Conservation (phyloP, 345 rosid species). For the Eucalyptus rudis region DNA sequence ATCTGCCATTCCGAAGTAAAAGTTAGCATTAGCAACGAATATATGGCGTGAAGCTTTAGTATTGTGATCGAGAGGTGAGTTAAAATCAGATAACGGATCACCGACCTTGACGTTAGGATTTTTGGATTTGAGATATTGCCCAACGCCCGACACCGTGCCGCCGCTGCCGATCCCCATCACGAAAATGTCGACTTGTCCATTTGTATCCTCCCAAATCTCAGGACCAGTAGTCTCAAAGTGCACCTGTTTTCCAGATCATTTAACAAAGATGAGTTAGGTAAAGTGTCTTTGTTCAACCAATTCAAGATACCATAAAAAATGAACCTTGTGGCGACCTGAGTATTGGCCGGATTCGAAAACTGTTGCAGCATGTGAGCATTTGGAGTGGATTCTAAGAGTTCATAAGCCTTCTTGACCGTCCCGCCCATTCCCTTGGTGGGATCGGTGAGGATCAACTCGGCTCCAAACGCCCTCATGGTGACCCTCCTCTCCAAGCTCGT, state of each 20-base stretch:
- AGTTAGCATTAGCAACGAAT: not conserved
- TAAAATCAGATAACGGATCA: not conserved
- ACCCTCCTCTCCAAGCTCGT: conserved; percentile 97
- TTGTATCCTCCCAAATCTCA: conserved; percentile 97
- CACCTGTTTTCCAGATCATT: conserved; percentile 18
- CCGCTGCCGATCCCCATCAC: conserved; percentile 99
- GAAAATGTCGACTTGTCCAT: conserved; percentile 81
- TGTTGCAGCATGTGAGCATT: conserved; percentile 79
- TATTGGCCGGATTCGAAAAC: conserved; percentile 81
- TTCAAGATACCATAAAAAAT: not conserved
- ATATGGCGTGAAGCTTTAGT: not conserved
- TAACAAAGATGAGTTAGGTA: not conserved
- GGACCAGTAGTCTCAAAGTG: conserved; percentile 97
- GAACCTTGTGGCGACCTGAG: conserved; percentile 27
- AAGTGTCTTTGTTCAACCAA: not conserved
- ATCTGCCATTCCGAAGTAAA: conserved; percentile 27
- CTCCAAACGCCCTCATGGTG: conserved; percentile 92
- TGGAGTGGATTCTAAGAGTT: conserved; percentile 72
- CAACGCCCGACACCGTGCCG: conserved; percentile 94
- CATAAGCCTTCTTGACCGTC: conserved; percentile 81
- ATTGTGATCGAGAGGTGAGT: not conserved
- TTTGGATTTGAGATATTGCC: conserved; percentile 81
- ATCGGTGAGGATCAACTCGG: conserved; percentile 84
- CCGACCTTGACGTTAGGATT: conserved; percentile 90
- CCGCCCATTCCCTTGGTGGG: conserved; percentile 98